A percentile compares a stretch with the other conserved stretches of the same genome.
Evolutionary conservation across 768 basidiomycete species (phyloP).

Genomic region (Cyclocybe aegerita): DNA sequence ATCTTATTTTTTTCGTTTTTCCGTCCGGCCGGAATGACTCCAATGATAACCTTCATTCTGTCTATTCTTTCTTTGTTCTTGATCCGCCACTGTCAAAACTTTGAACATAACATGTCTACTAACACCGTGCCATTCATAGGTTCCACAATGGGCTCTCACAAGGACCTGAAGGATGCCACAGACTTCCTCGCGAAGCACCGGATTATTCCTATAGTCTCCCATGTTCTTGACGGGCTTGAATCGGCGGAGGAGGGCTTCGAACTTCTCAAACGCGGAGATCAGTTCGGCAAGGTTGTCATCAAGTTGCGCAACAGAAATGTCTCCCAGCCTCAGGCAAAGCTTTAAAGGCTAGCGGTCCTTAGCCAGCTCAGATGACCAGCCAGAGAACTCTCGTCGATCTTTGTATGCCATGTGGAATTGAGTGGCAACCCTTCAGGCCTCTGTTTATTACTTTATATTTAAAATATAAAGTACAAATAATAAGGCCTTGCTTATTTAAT

Average conservation of each 20-base stretch:
- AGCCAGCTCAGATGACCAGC: too few species aligned
- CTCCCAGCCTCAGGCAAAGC: neutral
- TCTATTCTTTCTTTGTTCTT: neutral
- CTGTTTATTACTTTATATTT: too few species aligned
- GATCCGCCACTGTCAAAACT: too few species aligned
- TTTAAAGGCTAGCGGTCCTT: neutral
- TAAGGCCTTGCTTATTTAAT: too few species aligned
- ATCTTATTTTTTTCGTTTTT: neutral
- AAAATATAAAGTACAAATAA: too few species aligned
- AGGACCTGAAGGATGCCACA: slow-evolving; percentile 73
- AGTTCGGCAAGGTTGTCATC: slow-evolving; percentile 80
- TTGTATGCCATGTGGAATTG: too few species aligned
- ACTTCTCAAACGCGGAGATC: slow-evolving; percentile 57
- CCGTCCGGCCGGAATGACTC: neutral
- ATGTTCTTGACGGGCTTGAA: slow-evolving; percentile 67
- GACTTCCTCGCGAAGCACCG: slow-evolving; percentile 63
- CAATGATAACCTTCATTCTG: neutral
- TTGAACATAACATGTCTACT: too few species aligned
- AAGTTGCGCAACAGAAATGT: slow-evolving; percentile 29
- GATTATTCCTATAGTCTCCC: slow-evolving; percentile 70
- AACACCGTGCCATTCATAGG: slow-evolving; percentile 38
- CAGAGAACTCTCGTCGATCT: too few species aligned
- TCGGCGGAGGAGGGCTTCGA: slow-evolving; percentile 70
- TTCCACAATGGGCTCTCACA: slow-evolving; percentile 81
- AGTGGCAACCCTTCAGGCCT: too few species aligned